Evolutionary conservation across 208 protist species (phyloP).

Genomic region (Trypanosoma caninum): DNA sequence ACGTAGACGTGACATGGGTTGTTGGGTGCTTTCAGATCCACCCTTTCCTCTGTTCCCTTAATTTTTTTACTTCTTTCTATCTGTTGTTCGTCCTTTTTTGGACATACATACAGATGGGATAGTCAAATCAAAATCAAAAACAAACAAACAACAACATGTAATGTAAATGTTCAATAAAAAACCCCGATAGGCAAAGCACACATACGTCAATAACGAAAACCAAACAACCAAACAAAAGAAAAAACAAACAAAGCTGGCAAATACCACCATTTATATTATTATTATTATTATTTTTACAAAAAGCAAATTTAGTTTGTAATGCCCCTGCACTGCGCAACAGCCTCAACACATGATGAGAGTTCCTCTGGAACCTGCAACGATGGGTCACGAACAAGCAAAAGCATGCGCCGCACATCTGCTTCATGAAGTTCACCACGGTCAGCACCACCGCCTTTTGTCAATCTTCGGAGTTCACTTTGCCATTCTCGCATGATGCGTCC

Average conservation of each 20-base stretch:
- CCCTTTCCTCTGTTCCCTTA: conserved; percentile 6
- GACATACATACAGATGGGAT: no score
- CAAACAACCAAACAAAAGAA: background rate
- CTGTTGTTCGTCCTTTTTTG: background rate
- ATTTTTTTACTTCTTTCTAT: background rate
- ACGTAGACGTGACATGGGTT: conserved; percentile 82
- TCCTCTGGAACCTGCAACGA: conserved; percentile 73
- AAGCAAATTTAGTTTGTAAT: background rate
- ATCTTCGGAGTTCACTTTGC: conserved; percentile 40
- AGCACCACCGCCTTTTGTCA: conserved; percentile 6
- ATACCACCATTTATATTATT: no score
- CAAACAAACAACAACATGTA: no score
- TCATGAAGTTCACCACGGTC: conserved; percentile 3
- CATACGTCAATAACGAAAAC: no score
- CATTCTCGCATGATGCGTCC: conserved; percentile 70
- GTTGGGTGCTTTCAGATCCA: background rate
- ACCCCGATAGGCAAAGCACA: no score
- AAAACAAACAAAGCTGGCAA: background rate
- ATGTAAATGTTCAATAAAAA: no score
- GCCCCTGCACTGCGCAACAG: conserved; percentile 26
- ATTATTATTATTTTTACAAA: background rate
- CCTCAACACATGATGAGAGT: conserved; percentile 55
- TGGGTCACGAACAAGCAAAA: conserved; percentile 57
- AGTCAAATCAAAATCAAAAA: no score
- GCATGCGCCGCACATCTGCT: conserved; percentile 56